Base-by-base conservation (phyloP, 495 filamentous ascomycete genomes). In the Hypomontagnella monticulosa region DNA sequence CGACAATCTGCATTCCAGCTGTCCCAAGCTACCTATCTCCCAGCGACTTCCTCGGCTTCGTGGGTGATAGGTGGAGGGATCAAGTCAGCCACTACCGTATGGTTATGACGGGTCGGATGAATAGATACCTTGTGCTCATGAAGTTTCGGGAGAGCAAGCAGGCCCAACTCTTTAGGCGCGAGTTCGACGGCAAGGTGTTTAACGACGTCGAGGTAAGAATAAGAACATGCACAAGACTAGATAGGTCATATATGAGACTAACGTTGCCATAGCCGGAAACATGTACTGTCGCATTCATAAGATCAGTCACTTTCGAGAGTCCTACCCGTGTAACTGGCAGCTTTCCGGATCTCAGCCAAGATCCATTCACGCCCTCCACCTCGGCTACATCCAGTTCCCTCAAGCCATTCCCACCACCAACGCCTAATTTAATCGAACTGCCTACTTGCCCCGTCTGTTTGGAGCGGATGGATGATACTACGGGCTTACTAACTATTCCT, bases 381-480 rank as follows among this genome's bases (percentile, higher is more conserved):
- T 76, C 81, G 3, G 73, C 83, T 15, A 63, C 76, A n/a, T 74
- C 79, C n/a, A 79, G 80, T 59, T 83, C 85, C 12, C 84, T 89
- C 6, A 96, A 92, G 73, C 95, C 95, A 0, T 86, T 94, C 14
- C 92, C 95, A 1, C 95, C 95, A 16, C 96, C 94, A 8, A 97
- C 95, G 1, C 93, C 93, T 0, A 86, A 91, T 14, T 83, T 98
- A 9, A 81, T 97, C 58, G 95, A 99, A 76, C 82, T 99, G 0
- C 95, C 95, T 4, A 99, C 96, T 2, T 99, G 95, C 64, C 92
- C 96, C 1, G 96, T 99, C 11, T 99, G 95, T 66, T 84, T 99
- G 10, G 95, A 99, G 77, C 89, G 95, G 33, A 99, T 99, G 95
- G 95, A 99, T 67, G 93, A 99, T 69, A 97, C 93, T 4, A 93